Conservation (phyloP, 768 basidiomycete species). For the Neoboletus subvelutipes region DNA sequence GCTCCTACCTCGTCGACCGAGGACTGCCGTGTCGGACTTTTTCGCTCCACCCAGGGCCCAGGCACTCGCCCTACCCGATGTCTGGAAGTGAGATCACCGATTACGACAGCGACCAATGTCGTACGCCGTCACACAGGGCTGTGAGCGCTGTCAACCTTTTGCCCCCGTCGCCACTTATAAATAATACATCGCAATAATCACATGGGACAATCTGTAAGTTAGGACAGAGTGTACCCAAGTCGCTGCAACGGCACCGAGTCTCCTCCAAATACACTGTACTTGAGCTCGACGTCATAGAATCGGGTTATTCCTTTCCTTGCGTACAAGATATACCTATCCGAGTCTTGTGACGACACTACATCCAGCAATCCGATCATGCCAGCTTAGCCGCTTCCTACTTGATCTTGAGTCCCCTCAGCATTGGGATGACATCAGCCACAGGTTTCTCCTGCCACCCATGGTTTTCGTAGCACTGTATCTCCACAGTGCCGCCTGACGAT, state of each 20-base stretch:
- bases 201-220: not conserved
- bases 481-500: constrained; percentile 9
- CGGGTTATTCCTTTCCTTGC: not conserved
- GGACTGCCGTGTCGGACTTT: constrained; percentile 13
- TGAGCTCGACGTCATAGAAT: not conserved
- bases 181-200: constrained; percentile 2
- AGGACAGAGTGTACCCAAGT: not conserved
- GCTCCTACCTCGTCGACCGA: not conserved
- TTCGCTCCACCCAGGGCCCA: constrained; percentile 1
- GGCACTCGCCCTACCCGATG: constrained; percentile 1
- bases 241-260: not conserved
- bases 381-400: constrained; percentile 10
- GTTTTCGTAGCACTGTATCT: constrained; percentile 12
- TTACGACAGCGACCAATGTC: constrained; percentile 16
- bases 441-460: constrained; percentile 23
- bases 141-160: not conserved
- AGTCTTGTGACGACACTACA: not conserved
- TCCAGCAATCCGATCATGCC: not conserved
- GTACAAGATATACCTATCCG: not conserved
- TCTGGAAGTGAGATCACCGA: not conserved
- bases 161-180: not conserved
- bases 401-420: constrained; percentile 25
- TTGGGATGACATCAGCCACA: constrained; percentile 32
- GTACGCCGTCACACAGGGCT: constrained; percentile 9
- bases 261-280: not conserved